Conservation (phyloP, 257 asterid species). For the Hygrophila difformis region DNA sequence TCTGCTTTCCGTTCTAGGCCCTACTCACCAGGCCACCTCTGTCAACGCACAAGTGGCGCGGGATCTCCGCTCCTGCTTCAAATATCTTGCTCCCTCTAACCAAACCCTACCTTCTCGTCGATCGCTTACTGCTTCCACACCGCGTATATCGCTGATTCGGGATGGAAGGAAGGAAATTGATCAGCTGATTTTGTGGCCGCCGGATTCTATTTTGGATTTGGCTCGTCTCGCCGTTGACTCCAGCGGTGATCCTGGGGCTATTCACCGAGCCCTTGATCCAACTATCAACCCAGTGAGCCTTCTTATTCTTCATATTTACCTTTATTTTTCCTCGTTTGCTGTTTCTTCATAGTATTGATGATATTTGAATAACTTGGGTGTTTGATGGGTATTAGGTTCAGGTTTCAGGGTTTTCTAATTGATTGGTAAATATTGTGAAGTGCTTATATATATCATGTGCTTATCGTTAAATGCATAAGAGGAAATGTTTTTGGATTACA, state of each 20-base stretch:
- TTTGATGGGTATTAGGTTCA: neutral
- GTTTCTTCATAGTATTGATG: too few species aligned
- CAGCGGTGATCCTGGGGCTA: slow-evolving; percentile 69
- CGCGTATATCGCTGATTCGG: too few species aligned
- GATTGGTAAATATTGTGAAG: neutral
- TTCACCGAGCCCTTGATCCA: slow-evolving; percentile 73
- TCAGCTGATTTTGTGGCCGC: slow-evolving; percentile 63
- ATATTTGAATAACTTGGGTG: neutral
- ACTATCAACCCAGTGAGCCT: slow-evolving; percentile 36
- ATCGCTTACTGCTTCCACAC: too few species aligned
- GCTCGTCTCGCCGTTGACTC: slow-evolving; percentile 82
- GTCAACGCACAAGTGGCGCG: slow-evolving; percentile 47
- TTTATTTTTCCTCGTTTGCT: neutral
- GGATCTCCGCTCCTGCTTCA: slow-evolving; percentile 55
- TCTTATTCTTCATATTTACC: neutral
- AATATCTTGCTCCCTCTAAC: slow-evolving; percentile 54
- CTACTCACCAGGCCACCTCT: slow-evolving; percentile 54
- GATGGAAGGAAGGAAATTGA: slow-evolving; percentile 22
- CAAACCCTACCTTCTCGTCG: slow-evolving; percentile 20
- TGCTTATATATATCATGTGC: slow-evolving; percentile 1
- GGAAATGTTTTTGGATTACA: slow-evolving; percentile 19
- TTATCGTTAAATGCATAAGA: neutral
- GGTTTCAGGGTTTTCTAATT: neutral
- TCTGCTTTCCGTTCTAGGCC: slow-evolving; percentile 64
- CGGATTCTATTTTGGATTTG: slow-evolving; percentile 65